A percentile compares a stretch with the other conserved stretches of the same genome.
phyloP scores from a whole-genome alignment of 208 protist species.

The Leishmania gerbilli region DNA sequence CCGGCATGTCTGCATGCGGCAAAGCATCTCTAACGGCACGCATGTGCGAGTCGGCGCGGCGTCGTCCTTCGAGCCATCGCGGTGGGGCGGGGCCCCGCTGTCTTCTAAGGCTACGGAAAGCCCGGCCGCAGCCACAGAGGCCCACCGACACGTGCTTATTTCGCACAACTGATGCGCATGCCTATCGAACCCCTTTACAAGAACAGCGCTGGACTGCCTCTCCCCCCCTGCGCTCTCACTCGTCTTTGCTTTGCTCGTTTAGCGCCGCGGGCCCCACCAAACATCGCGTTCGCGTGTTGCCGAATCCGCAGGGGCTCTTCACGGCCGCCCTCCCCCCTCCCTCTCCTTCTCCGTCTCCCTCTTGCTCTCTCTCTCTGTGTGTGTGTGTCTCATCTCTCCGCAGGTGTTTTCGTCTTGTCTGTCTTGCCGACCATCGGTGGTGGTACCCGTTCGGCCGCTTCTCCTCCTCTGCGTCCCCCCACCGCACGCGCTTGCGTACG shows the following conservation, averaged over 20 bases:
- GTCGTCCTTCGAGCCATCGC: not conserved
- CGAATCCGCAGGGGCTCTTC: not conserved
- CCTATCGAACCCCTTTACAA: not conserved
- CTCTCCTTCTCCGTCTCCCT: too few relatives aligned
- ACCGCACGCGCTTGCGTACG: not conserved
- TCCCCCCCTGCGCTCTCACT: not conserved
- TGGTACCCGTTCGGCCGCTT: not conserved
- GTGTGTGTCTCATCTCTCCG: too few relatives aligned
- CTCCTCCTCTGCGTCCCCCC: not conserved
- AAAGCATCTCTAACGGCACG: not conserved
- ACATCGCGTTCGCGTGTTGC: not conserved
- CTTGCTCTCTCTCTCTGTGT: too few relatives aligned
- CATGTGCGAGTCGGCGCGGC: not conserved
- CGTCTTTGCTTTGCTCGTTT: not conserved
- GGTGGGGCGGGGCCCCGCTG: not conserved
- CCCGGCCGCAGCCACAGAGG: not conserved
- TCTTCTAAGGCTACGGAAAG: not conserved
- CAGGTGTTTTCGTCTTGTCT: not conserved
- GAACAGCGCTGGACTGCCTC: not conserved
- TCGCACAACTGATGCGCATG: not conserved
- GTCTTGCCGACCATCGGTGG: not conserved
- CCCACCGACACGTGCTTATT: not conserved
- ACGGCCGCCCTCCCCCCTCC: not conserved
- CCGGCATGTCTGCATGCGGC: not conserved
- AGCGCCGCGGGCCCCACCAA: not conserved